phyloP scores from a whole-genome alignment of 2,329 filamentous ascomycete species.

The Epichloe gansuensis region DNA sequence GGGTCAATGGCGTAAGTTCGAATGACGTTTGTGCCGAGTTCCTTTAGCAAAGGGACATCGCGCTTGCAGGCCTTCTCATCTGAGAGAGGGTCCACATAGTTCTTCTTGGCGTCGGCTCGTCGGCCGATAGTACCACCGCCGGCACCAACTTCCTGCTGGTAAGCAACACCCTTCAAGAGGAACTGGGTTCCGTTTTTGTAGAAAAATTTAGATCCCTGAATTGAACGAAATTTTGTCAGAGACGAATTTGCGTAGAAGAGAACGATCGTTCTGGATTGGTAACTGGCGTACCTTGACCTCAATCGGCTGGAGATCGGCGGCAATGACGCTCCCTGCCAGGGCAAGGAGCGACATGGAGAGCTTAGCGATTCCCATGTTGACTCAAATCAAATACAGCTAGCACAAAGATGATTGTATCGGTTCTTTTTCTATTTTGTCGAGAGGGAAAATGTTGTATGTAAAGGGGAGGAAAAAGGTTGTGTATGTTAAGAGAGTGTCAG shows the following conservation, averaged over 20 bases:
- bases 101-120: conserved; percentile 18
- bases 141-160: conserved; percentile 67
- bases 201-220: conserved; percentile 74
- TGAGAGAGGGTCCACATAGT: conserved; percentile 74
- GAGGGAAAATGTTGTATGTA: not conserved
- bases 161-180: conserved; percentile 88
- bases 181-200: conserved; percentile 58
- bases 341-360: conserved; percentile 24
- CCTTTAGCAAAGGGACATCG: conserved; percentile 69
- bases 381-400: not conserved
- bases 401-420: not conserved
- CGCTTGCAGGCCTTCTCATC: conserved; percentile 61
- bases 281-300: conserved; percentile 49
- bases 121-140: conserved; percentile 36
- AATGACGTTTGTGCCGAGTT: conserved; percentile 82
- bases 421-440: not conserved
- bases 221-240: not conserved
- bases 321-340: conserved; percentile 29
- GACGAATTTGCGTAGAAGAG: not conserved
- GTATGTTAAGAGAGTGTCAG: conserved; percentile 2
- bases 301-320: conserved; percentile 42
- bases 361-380: conserved; percentile 23
- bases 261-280: not conserved
- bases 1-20: conserved; percentile 92
- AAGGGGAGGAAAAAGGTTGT: not conserved